Evolutionary conservation across 306 rosid genomes (phyloP), one percentile per base, ranked within the genome.

Genomic region (Phaseolus lunatus): DNA sequence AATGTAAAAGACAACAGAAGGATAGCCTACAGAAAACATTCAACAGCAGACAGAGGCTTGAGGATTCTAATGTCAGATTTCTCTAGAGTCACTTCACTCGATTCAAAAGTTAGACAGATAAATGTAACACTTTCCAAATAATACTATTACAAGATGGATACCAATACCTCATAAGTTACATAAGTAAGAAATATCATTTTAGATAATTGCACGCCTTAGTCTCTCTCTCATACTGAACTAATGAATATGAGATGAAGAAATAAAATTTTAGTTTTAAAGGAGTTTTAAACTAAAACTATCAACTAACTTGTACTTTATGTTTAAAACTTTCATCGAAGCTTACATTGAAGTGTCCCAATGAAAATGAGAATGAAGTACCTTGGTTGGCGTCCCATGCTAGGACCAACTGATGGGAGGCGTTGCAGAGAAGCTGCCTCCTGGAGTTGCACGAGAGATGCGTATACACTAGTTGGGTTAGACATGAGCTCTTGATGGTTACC

Each of bases 401-500:
- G 72, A 70, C 87, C 93, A 5, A 67, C 15, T 2, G 96, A 85
- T 64, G 96, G 90, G 58, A 76, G 81, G 41, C 78, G 82, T 52
- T 90, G 96, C 84, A 82, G 53, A 82, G 98, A 87, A 61, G 84
- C 67, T n/a, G 92, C 59, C 67, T 89, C 92, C 78, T 92, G 96
- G 67, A 90, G 90, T 61, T 89, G 96, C 79, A 90, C 83, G 29
- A 95, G 95, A 29, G 97, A 86, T 54, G 97, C 88, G 81, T 95
- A 95, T 49, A 84, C 96, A 67, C 98, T 82, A 39, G 66, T 82
- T 5, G 93, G 89, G 35, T 88, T 90, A 2, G 93, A 84, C 83
- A 92, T 92, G 62, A 95, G 97, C 66, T 85, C 91, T 63, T 92
- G 96, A 76, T 95, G 97, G 89, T 85, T 89, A 59, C 97, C 96